Evolutionary conservation across 106 monocot genomes (phyloP).

Genomic region (Dactylorhiza incarnata): DNA sequence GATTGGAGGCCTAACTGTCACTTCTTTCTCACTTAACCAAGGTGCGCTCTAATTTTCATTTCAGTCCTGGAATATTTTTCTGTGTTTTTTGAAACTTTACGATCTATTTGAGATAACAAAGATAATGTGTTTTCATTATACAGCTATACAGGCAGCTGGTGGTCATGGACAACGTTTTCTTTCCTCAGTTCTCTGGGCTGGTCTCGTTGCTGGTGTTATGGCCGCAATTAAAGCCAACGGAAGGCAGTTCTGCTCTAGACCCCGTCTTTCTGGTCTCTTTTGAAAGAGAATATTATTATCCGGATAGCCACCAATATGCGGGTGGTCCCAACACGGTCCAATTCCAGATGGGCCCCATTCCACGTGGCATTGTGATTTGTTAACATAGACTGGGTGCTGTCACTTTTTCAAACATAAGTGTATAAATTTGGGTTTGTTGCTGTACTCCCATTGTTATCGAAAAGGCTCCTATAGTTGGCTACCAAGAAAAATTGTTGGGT

Average conservation of each 20-base stretch:
- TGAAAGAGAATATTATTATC: constrained; percentile 1
- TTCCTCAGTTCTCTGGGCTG: constrained; percentile 74
- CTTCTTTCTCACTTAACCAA: constrained; percentile 73
- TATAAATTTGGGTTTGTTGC: too few relatives aligned
- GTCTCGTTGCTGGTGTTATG: constrained; percentile 65
- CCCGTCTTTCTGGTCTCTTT: constrained; percentile 69
- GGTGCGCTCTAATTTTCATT: constrained; percentile 17
- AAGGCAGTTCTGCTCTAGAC: constrained; percentile 86
- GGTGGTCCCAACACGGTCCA: too few relatives aligned
- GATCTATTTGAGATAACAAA: not conserved
- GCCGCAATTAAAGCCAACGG: constrained; percentile 86
- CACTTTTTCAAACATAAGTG: too few relatives aligned
- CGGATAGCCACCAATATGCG: too few relatives aligned
- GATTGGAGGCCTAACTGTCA: constrained; percentile 73
- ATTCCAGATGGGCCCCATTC: too few relatives aligned
- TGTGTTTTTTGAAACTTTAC: not conserved
- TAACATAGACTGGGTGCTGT: too few relatives aligned
- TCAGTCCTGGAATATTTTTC: not conserved
- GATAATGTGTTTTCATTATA: not conserved
- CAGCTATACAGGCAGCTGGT: constrained; percentile 22
- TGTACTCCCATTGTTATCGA: too few relatives aligned
- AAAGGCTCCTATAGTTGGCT: too few relatives aligned
- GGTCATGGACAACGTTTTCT: constrained; percentile 44
- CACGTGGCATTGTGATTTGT: too few relatives aligned
- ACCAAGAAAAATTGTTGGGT: too few relatives aligned